Evolutionary conservation across 2,329 filamentous ascomycete species (phyloP), one percentile per base, ranked within the genome.

Genomic region (Botryotinia convoluta): DNA sequence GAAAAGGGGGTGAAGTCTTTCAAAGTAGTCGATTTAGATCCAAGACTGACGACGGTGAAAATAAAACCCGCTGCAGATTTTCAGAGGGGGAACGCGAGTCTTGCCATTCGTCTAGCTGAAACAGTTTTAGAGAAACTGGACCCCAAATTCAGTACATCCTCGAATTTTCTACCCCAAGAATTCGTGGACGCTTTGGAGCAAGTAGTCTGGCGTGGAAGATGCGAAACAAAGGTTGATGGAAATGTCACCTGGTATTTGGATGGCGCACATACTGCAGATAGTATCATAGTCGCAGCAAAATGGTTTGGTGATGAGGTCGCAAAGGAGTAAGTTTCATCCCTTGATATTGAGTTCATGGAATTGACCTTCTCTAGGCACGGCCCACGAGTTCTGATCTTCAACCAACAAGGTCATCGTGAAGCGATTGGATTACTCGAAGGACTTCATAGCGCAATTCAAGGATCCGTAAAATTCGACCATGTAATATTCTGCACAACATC

Each of bases 191-290:
- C 94, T 0, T 84, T 99, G 1, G 90, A 95, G 80, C 83, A 89
- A 77, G 92, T 94, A 3, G 88, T 90, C 4, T 92, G 94, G 84
- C 88, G 94, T 59, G 96, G 95, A 6, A 88, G 96, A 63, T 98
- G 95, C 80, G 89, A 91, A 76, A 83, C 86, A 59, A 89, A 87
- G 78, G 77, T 82, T 5, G 87, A 89, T 74, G 85, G 84, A 4
- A 85, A 86, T 26, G 84, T 97, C 8, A 86, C 86, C 26, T 99
- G 95, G 95, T 92, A 95, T 79, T 88, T 99, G 32, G 96, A 99
- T 80, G 95, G 96, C 14, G 96, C 94, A 3, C 96, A 99, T 82
- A 99, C 95, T 0, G 86, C 92, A 5, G 95, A 98, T 80, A 98
- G 94, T 80, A 91, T 99, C 72, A 89, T 92, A 76, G 88, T 93